Base-by-base conservation (phyloP, 1,284 basidiomycete genomes). In the Apiotrichum laibachii region DNA sequence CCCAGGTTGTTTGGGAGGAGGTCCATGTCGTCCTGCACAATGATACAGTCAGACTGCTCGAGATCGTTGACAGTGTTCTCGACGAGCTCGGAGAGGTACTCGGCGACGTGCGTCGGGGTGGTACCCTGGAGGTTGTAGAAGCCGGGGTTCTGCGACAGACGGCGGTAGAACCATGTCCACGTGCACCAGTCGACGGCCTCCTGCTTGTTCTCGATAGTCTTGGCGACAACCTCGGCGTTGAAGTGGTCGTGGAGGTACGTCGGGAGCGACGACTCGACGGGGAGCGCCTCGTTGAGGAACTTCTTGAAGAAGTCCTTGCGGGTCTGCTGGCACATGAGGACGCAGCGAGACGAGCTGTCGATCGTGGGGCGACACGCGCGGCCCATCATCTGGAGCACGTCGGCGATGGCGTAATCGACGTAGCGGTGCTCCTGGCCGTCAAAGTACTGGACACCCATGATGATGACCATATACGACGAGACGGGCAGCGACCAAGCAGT, bases 221-320 rank as follows among this genome's bases (percentile, higher is more conserved):
- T 93, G 34, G 97, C 92, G 13, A 94, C 94, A 66, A 99, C 96
- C 80, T 99, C 96, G 1, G 95, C 92, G 63, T 99, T 85, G 86
- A 99, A 97, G 77, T 97, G 97, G 77, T 99, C 96, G 71, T 98
- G 94, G 9, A 92, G 81, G 73, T 88, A 84, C 1, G 88, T 90
- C 0, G 91, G 88, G 8, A 97, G 80, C 72, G 94, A 92, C 0
- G 90, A 94, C 76, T 99, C 95, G 67, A 99, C 93, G 4, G 96
- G 96, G n/a, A 99, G 81, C 16, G 94, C 95, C 77, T 99, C 95
- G 18, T 88, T 88, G 61, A 99, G 79, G 85, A 99, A 98, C 79
- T 99, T 99, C 80, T 95, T 97, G 83, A 96, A 98, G 77, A 95
- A 98, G 74, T 96, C 92, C 77, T 97, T 94, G 51, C 94, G 84